Evolutionary conservation across 176 grass and related monocot species (phyloP), one percentile per base, ranked within the genome.

Genomic region (Bothriochloa decipiens): DNA sequence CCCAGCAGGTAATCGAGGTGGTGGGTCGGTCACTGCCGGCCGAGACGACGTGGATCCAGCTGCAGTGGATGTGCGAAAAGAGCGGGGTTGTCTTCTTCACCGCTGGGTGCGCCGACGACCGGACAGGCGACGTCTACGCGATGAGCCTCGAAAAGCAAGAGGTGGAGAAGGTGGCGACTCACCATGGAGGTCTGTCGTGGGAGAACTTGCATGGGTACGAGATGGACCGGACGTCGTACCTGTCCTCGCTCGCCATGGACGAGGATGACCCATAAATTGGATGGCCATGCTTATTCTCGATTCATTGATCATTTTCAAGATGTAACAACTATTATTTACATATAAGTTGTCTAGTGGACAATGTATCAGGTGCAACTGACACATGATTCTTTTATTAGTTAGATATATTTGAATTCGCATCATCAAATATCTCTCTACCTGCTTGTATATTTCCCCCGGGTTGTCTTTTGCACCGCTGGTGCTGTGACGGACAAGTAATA

Each of bases 21-120:
- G 23, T 25, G 25, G 58, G 60, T 26, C 60, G 60, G 60, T 6
- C 18, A 25, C 9, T 50, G 14, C 42, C 43, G 3, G 43, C 12
- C 0, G 71, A 49, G 23, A 63, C 60, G 7, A 50, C 17, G 12
- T 29, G 26, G 43, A 55, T 78, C 55, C 41, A 11, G 22, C 55
- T 78, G 57, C 55, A 9, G 75, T 78, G 57, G 75, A 63, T 78
- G 36, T 78, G 55, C 1, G 75, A 78, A n/a, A 78, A 27, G 55
- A 78, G 75, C 11, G 74, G 74, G 32, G 11, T 76, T 1, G 52
- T 76, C 32, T 23, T 58, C 32, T 60, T 76, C 13, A 76, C 29
- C 32, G 52, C 11, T 12, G 17, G 75, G 53, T n/a, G 5, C 1
- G 20, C 0, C 4, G 3, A 37, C 2, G 53, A n/a, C 53, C 0